phyloP scores from a whole-genome alignment of 225 moss, liverwort and hornwort genomes.

The Asterella californica region DNA sequence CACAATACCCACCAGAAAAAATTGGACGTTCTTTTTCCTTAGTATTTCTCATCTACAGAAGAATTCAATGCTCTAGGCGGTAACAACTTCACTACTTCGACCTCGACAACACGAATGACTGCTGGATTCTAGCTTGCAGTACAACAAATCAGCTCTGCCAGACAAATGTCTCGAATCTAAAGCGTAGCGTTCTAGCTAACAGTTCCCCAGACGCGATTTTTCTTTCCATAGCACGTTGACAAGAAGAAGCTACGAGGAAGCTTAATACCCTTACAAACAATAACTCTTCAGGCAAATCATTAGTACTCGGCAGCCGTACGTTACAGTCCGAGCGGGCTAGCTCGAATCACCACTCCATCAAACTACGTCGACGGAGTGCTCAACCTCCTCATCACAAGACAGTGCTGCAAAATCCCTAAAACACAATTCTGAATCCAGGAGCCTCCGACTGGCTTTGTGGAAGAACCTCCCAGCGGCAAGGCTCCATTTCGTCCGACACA shows the following conservation, averaged over 20 bases:
- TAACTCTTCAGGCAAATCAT: neutral
- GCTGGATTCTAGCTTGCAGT: neutral
- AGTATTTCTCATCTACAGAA: neutral
- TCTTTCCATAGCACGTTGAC: neutral
- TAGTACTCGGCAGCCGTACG: neutral
- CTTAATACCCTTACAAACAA: neutral
- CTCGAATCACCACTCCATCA: neutral
- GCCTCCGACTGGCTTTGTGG: constrained; percentile 75
- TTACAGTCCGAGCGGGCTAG: neutral
- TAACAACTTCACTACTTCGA: neutral
- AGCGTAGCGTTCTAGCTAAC: neutral
- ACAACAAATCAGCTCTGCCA: neutral
- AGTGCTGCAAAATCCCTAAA: constrained; percentile 31
- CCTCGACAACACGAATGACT: neutral
- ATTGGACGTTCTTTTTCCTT: neutral
- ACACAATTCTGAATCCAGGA: constrained; percentile 88
- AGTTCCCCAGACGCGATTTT: neutral
- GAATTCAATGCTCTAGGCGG: neutral
- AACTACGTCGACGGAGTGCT: neutral
- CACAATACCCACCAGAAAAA: neutral
- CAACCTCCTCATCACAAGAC: neutral
- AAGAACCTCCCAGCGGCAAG: constrained; percentile 87
- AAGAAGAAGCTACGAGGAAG: neutral
- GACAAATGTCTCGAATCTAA: neutral
- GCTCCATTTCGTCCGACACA: constrained; percentile 93